Conservation (phyloP, 345 rosid genomes). For the Gossypium thurberi region DNA sequence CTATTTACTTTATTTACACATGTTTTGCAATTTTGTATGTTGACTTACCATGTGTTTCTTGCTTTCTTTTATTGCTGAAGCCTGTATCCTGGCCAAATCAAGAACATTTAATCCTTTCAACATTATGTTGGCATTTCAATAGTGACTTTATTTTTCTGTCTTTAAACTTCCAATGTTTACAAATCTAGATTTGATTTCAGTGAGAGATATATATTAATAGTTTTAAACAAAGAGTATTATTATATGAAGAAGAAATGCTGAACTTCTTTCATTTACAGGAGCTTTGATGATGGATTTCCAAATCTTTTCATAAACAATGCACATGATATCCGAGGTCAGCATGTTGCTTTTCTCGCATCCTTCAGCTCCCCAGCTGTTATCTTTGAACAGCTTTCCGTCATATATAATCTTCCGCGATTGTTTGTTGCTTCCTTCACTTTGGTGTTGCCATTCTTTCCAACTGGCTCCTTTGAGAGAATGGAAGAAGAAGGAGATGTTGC, state of each 20-base stretch:
- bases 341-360: conserved; percentile 91
- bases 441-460: conserved; percentile 94
- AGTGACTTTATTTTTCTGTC: neutral
- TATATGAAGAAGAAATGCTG: conserved; percentile 1
- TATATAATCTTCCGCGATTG: conserved; percentile 82
- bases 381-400: conserved; percentile 95
- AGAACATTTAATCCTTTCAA: neutral
- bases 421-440: conserved; percentile 89
- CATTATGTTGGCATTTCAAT: neutral
- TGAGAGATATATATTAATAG: neutral
- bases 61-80: neutral
- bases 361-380: conserved; percentile 53
- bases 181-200: neutral
- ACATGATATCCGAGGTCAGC: conserved; percentile 84
- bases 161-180: neutral
- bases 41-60: neutral
- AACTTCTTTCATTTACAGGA: conserved; percentile 45
- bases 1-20: neutral
- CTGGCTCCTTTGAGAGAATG: conserved; percentile 98
- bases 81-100: neutral
- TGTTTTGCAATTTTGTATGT: neutral
- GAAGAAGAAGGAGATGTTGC: conserved; percentile 99
- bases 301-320: conserved; percentile 90
- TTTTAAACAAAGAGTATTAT: neutral
- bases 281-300: conserved; percentile 91